Evolutionary conservation across 495 filamentous ascomycete species (phyloP), one percentile per base, ranked within the genome.

Genomic region (Daldinia loculata): DNA sequence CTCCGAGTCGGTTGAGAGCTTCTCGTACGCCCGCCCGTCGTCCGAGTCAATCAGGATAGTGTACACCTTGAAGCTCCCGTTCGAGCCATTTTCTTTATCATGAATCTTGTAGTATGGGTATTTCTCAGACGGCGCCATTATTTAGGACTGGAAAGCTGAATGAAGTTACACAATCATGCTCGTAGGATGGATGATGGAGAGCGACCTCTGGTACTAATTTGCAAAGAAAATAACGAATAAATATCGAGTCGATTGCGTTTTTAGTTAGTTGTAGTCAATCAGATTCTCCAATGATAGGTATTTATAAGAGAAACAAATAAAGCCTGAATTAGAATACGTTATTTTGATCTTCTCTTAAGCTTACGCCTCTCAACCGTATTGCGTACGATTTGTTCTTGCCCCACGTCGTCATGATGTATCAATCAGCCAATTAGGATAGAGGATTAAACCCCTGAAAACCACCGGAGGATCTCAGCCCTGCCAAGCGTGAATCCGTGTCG

Each of bases 1-100:
- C 32, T 51, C 60, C 2, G 45, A 19, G 12, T 51, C 45, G 11
- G 45, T 53, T 27, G 43, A 38, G n/a, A 62, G 45, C 30, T 62
- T 62, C 60, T 51, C 60, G 19, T 62, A 62, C 1, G 60, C 48
- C 29, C 60, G 60, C 1, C 60, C 60, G 0, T 62, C 60, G 19
- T 62, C 60, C 8, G 60, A 62, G 7, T 62, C 60, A 17, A 53
- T 53, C 7, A 51, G 29, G 48, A 62, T 53, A 0, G 30, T 53
- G 14, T 62, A 39, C 11, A 62, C 48, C 12, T 24, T 62, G 30
- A 38, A 52, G n/a, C 45, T 51, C 5, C 45, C 45, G 5, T 62
- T 19, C 12, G 29, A 14, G 8, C 14, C 6, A 4, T 7, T 17
- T 29, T 24, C 12, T 29, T 41, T 39, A 14, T 62, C 60, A 30